Evolutionary conservation across 73 alveolate genomes (phyloP).

Genomic region (Paramecium pentaurelia): DNA sequence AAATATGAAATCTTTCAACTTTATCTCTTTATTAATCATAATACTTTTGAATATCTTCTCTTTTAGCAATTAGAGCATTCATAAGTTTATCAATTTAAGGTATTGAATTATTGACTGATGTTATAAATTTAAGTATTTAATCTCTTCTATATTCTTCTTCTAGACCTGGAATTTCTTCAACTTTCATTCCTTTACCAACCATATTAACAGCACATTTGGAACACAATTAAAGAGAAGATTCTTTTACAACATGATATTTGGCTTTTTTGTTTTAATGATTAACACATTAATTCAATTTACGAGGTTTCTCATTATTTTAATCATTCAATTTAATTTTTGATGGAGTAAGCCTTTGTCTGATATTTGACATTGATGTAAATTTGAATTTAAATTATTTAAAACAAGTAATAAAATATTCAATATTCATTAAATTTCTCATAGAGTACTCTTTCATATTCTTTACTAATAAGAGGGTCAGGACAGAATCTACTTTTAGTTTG

Average conservation of each 20-base stretch:
- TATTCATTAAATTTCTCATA: neutral
- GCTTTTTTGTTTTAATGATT: constrained; percentile 10
- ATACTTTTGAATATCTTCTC: neutral
- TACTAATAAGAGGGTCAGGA: neutral
- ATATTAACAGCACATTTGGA: constrained; percentile 40
- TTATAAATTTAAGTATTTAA: neutral
- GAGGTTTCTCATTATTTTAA: neutral
- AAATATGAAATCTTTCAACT: neutral
- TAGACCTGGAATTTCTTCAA: neutral
- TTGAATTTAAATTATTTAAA: neutral
- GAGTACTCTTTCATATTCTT: neutral
- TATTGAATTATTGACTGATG: neutral
- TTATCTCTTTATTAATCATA: neutral
- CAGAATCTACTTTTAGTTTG: neutral
- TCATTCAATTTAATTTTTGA: neutral
- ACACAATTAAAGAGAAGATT: neutral
- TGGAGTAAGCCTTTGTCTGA: neutral
- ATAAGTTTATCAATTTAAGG: neutral
- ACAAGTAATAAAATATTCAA: neutral
- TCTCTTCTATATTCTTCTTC: neutral
- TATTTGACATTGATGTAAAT: neutral
- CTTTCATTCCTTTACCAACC: constrained; percentile 22
- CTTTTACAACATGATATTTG: neutral
- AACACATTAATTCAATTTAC: neutral
- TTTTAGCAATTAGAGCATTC: neutral